Evolutionary conservation across 1,139 yeast genomes (phyloP), one percentile per base, ranked within the genome.

Genomic region (Ogataea hybrid): DNA sequence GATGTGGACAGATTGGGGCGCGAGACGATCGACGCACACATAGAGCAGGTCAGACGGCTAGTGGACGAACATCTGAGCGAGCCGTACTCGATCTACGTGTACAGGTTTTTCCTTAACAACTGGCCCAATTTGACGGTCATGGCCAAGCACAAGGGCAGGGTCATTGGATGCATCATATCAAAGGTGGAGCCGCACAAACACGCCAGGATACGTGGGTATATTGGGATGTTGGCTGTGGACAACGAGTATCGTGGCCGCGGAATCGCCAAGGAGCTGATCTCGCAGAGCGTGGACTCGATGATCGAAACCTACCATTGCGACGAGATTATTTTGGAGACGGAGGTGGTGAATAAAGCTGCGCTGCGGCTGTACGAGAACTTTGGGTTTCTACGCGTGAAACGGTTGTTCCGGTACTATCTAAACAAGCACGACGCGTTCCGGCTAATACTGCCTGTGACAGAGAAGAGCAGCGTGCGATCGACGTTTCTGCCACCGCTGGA

Each of bases 381-480:
- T 66, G 98, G 98, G 2, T 92, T 92, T 58, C 61, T 90, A 39
- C 71, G 95, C 48, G 75, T 83, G 31, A 89, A 92, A 57, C 70
- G 97, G 47, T 73, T 92, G 57, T 84, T 81, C 59, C 72, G 96
- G 42, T 92, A 92, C 68, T 92, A 92, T 60, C 66, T 90, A 57
- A 90, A 89, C 62, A 86, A 94, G 48, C 95, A 86, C 56, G 98
- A 92, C 65, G 98, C 98, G 0, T 90, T 74, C 61, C 72, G 96
- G 51, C 70, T 92, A 49, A 81, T 88, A 3, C 62, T 83, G 27
- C 89, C 90, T 2, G 58, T 84, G 14, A 79, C 84, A 1, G 73
- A 73, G 12, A 70, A 65, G 46, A 64, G 81, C 31, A 60, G 71
- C 2, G 54, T 64, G 28, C 59, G 83, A 51, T 68, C 79, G 5